Evolutionary conservation across 495 filamentous ascomycete species (phyloP), one percentile per base, ranked within the genome.

Genomic region (Talaromyces thailandensis): DNA sequence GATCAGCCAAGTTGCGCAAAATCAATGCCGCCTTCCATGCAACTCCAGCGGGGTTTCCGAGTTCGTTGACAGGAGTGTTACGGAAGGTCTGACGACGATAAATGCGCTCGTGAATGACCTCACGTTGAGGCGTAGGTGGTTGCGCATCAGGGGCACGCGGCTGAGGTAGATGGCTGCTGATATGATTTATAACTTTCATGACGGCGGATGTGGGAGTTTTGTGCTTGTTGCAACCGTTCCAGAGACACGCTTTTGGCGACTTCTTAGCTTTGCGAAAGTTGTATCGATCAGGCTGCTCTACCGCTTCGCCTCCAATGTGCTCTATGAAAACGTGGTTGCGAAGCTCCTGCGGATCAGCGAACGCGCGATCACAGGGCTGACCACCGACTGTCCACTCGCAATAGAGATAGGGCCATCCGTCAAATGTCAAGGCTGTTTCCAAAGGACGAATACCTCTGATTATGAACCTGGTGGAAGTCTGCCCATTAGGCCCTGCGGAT

Each of bases 361-460:
- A 81, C 78, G 91, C 70, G 78, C 81, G 66, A 75, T 82, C 77
- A 86, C 94, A 71, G 75, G 73, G 69, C 37, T 76, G 73, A 23
- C 73, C 66, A 57, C 75, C 73, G 55, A 82, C 76, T 0, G 71
- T 66, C 84, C 84, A 87, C 58, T 76, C 73, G 74, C 84, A 87
- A 50, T 79, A 82, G 23, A 73, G 69, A 63, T 85, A 87, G 26
- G 77, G 75, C 63, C 79, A 80, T 28, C 73, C 87, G 23, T 89
- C 83, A 23, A 85, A 82, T 57, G 89, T 86, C 64, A 92, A 82
- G 5, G 93, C 93, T 1, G 80, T 77, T 35, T 82, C 79, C n/a
- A 95, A 82, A 0, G 90, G 83, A 31, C 89, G 81, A 63, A 98
- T 96, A 3, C 93, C 94, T 66, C 89, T 89, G 71, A 99, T 98